phyloP scores from a whole-genome alignment of 768 basidiomycete species.

The Trametes coccinea region DNA sequence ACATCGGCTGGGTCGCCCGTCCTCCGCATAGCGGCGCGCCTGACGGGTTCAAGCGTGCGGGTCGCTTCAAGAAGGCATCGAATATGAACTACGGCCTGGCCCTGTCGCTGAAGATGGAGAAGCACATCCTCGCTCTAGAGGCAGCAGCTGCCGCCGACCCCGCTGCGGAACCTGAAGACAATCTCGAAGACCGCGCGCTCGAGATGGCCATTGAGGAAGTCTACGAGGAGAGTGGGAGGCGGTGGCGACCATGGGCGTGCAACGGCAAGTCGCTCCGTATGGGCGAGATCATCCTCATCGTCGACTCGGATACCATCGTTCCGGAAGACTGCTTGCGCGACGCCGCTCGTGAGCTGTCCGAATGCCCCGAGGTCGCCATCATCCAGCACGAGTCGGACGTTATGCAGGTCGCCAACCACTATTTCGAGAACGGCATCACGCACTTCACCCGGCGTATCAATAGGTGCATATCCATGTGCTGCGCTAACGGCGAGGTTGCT shows the following conservation, averaged over 20 bases:
- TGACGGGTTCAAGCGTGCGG: constrained; percentile 77
- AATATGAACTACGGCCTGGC: constrained; percentile 88
- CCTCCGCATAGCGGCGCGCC: constrained; percentile 62
- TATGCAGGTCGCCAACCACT: constrained; percentile 88
- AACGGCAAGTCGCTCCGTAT: constrained; percentile 76
- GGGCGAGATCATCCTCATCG: constrained; percentile 77
- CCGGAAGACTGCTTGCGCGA: constrained; percentile 91
- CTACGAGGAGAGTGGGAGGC: constrained; percentile 54
- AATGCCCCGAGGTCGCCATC: constrained; percentile 83
- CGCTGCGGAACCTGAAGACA: constrained; percentile 46
- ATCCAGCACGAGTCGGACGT: constrained; percentile 93
- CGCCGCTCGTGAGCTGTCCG: constrained; percentile 81
- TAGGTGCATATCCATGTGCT: constrained; percentile 75
- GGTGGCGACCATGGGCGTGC: constrained; percentile 73
- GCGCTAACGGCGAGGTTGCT: constrained; percentile 79
- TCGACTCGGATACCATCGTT: constrained; percentile 80
- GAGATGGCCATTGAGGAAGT: constrained; percentile 75
- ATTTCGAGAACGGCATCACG: constrained; percentile 89
- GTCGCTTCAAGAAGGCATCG: constrained; percentile 91
- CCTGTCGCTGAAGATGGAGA: constrained; percentile 63
- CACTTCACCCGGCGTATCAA: constrained; percentile 89
- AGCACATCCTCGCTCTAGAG: constrained; percentile 50
- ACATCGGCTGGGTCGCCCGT: constrained; percentile 83
- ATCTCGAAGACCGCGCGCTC: constrained; percentile 71
- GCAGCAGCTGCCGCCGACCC: constrained; percentile 41